Percentiles rank a stretch among this genome's conserved stretches.
Evolutionary conservation across 1,284 basidiomycete genomes (phyloP).

Genomic region (Trichosporon sp.): DNA sequence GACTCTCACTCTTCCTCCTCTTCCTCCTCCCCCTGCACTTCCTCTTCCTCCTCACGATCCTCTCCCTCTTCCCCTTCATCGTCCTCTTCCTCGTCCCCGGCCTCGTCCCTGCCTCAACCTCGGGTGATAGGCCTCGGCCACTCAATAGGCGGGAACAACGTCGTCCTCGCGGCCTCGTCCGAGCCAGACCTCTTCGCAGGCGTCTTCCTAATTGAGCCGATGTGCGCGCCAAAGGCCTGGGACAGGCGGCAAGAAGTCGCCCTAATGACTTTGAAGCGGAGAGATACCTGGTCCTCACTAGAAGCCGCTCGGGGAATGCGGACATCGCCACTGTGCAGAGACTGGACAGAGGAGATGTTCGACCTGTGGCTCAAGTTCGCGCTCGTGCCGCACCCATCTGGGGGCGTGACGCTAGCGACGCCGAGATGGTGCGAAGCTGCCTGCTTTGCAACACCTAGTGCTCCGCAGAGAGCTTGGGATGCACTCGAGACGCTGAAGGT

Average conservation of each 20-base stretch:
- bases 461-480: slow-evolving; percentile 35
- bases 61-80: slow-evolving; percentile 35
- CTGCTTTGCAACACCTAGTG: slow-evolving; percentile 29
- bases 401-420: slow-evolving; percentile 30
- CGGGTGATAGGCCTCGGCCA: slow-evolving; percentile 58
- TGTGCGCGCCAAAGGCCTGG: slow-evolving; percentile 14
- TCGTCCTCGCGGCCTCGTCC: slow-evolving; percentile 58
- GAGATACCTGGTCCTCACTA: slow-evolving; percentile 57
- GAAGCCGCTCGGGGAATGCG: slow-evolving; percentile 60
- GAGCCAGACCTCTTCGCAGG: slow-evolving; percentile 65
- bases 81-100: slow-evolving; percentile 39
- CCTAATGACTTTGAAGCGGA: slow-evolving; percentile 54
- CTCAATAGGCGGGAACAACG: slow-evolving; percentile 69
- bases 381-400: slow-evolving; percentile 46
- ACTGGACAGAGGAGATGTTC: slow-evolving; percentile 58
- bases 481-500: slow-evolving; percentile 27
- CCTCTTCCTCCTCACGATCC: too few species aligned
- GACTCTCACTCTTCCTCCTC: slow-evolving; percentile 41
- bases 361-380: slow-evolving; percentile 63
- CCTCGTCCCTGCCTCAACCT: background rate
- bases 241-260: slow-evolving; percentile 22
- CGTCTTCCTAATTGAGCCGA: slow-evolving; percentile 72
- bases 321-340: slow-evolving; percentile 44
- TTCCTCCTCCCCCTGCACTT: too few species aligned
- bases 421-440: slow-evolving; percentile 35